Base-by-base conservation (phyloP, 441 rosid species). In the Jatropha podagrica region DNA sequence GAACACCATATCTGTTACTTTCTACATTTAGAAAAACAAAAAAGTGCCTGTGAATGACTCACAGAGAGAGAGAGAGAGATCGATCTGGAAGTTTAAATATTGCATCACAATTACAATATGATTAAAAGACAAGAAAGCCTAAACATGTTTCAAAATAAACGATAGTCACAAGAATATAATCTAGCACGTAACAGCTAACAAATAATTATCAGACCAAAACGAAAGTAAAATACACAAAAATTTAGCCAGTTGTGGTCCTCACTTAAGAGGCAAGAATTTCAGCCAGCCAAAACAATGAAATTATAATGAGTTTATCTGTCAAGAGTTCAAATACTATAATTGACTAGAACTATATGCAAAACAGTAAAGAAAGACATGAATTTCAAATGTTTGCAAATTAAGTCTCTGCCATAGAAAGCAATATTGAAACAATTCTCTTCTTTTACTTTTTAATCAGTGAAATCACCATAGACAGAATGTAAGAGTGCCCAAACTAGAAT, bases 1-100 rank as follows among this genome's bases (percentile, higher is more conserved):
- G 84, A 96, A 96, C 58, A 88, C 90, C 98, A 96, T 94, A 75
- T 96, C 99, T 23, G 97, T 86, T 64, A 92, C 94, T 81, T 89
- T 89, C 99, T 96, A 85, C 74, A 68, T 52, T 56, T 75, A 23
- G 14, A 52, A 49, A 46, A 23, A 26, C 38, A 74, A 76, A 81
- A 74, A 23, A 18, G 65, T 55, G 58, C 26, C 72, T 41, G 68
- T 27, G 13, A 79, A 67, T 72, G 54, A 60, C n/a, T 41, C n/a
- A 20, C 8, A 74, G 71, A 56, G 40, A 54, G 59, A 54, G 32
- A 32, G 32, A 32, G 61, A 56, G 61, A 80, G 48, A 70, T 65
- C 63, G 38, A 37, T 7, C 26, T 26, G 38, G 32, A 38, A 56
- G 18, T 59, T 26, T 46, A 69, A 17, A 1, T 11, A 27, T 49